Evolutionary conservation across 148 eudicot species (phyloP), one percentile per base, ranked within the genome.

Genomic region (Nyssa sinensis): DNA sequence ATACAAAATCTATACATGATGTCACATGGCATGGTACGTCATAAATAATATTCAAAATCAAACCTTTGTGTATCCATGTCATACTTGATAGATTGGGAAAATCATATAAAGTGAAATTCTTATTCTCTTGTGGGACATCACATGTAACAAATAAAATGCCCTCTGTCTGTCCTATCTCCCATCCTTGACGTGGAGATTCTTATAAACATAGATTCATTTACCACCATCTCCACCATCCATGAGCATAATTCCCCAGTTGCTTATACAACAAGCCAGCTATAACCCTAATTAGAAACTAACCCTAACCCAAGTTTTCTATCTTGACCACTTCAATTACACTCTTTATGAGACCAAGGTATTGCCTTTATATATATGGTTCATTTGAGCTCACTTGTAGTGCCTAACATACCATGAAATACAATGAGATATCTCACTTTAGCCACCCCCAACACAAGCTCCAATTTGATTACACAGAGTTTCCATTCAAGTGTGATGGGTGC

Each of bases 401-500:
- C 75, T 3, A 27, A 28, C n/a, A 70, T 67, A 81, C 77, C 70
- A 90, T 90, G 95, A 90, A 84, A 71, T 90, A 90, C 88, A 83
- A 75, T 64, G 96, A 94, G 70, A 90, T 94, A 49, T 78, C 80
- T 49, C 96, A 94, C 75, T 80, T 82, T 55, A 81, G 92, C 82
- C 98, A 94, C 87, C 96, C 92, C 8, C 81, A 92, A 71, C 98
- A 94, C 90, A 87, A 74, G 78, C 96, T 94, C 62, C 86, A 84
- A 77, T 76, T 81, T 23, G 91, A 90, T n/a, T 82, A 87, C 78
- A 61, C 90, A 11, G 87, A 92, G 29, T 73, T 78, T 6, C 96
- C 96, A 0, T 94, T 92, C 85, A 90, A 89, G 76, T 94, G 98
- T 76, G 97, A 94, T 64, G 97, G 98, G 7, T 94, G 97, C 87